Evolutionary conservation across 768 basidiomycete species (phyloP), one percentile per base, ranked within the genome.

Genomic region (Rubroboletus satanas): DNA sequence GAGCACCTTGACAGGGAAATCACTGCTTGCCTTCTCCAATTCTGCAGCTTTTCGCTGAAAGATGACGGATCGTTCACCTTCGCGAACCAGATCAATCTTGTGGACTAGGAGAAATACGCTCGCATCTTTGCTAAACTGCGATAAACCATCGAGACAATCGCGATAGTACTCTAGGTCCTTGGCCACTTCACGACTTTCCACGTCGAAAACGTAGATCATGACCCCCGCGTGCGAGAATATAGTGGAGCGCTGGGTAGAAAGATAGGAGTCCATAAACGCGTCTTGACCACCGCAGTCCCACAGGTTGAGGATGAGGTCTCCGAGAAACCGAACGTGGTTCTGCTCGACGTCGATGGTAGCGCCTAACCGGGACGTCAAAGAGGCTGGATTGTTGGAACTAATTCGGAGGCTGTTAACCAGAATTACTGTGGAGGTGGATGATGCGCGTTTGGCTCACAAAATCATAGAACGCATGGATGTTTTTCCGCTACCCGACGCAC

Each of bases 251-350:
- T 98, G 93, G 0, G 88, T 83, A 35, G 88, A 87, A 54, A 99
- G 87, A 73, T 98, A 98, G 29, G 90, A 89, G 72, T 98, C 95
- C 86, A 98, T 94, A 78, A 97, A 98, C 14, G 93, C 84, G 69
- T 97, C 93, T 72, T 99, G 97, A 8, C 97, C 97, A 41, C 96
- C 97, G 62, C 97, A 98, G 73, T 99, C 97, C 96, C 96, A 98
- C 6, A 98, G 79, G 68, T 96, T 96, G 71, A 99, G 84, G 58
- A 93, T 89, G 64, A 98, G 85, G 67, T 96, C 93, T 14, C 94
- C 95, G 14, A 99, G 84, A 71, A 99, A 98, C 41, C 94, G 88
- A 59, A 98, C 93, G 68, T 97, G 93, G 63, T 95, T 96, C 70
- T 95, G 92, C 70, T 98, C 96, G 57, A 98, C 94, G 69, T 98